These are phyloP conservation scores for Aegilops bicornis DNA, from an alignment of 176 grass and related monocot genomes.

Conservation along the genomic window DNA sequence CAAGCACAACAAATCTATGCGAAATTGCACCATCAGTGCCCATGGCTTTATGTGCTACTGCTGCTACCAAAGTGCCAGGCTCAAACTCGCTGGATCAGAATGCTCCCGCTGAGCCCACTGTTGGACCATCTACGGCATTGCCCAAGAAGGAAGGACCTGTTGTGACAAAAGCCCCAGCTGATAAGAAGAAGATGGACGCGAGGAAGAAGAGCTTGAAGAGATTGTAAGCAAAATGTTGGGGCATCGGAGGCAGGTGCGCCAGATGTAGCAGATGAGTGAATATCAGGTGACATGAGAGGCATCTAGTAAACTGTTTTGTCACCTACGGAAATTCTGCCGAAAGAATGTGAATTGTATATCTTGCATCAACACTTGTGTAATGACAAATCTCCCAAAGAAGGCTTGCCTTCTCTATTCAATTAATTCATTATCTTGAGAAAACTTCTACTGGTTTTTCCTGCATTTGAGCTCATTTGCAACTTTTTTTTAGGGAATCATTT, in stretches of 20 bases:
- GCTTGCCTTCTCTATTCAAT: slow-evolving; percentile 30
- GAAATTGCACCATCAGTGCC: slow-evolving; percentile 33
- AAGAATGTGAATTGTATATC: slow-evolving; percentile 18
- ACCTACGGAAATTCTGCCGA: background rate
- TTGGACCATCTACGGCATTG: slow-evolving; percentile 39
- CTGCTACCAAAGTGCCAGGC: background rate
- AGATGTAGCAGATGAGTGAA: background rate
- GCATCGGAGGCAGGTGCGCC: background rate
- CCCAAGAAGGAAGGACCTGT: slow-evolving; percentile 45
- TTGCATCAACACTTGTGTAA: background rate
- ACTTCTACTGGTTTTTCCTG: background rate
- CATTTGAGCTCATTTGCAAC: background rate
- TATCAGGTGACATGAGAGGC: background rate
- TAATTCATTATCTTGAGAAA: background rate
- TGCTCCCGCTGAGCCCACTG: slow-evolving; percentile 24
- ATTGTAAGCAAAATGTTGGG: slow-evolving; percentile 40
- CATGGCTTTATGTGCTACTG: background rate
- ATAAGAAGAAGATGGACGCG: slow-evolving; percentile 91
- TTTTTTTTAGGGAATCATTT: background rate
- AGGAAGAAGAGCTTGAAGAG: slow-evolving; percentile 95
- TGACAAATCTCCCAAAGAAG: slow-evolving; percentile 22
- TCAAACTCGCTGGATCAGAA: slow-evolving; percentile 60
- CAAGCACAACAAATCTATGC: slow-evolving; percentile 30
- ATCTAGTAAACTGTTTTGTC: background rate
- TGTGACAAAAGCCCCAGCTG: slow-evolving; percentile 39